Evolutionary conservation across 202 grass and related monocot genomes (phyloP).

Genomic region (Elaeis oleifera): DNA sequence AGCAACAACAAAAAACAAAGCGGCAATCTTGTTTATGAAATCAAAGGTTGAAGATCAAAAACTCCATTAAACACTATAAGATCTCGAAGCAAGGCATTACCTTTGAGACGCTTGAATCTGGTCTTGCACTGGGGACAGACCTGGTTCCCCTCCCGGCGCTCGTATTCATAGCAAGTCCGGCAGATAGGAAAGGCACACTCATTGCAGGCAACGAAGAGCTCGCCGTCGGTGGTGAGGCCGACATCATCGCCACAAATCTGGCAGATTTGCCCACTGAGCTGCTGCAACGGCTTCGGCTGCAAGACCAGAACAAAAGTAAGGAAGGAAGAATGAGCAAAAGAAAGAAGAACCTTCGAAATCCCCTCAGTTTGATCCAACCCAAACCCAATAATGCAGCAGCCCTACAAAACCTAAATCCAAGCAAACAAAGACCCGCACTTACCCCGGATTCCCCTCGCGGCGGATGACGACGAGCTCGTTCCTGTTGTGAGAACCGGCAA

Average conservation of each 20-base stretch:
- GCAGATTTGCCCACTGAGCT: conserved; percentile 43
- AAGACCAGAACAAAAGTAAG: not conserved
- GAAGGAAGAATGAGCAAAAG: not conserved
- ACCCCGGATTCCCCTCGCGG: conserved; percentile 5
- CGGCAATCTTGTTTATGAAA: too few relatives aligned
- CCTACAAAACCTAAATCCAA: too few relatives aligned
- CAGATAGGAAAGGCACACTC: conserved; percentile 91
- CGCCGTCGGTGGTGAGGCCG: conserved; percentile 51
- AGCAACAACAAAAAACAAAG: too few relatives aligned
- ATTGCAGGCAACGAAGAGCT: conserved; percentile 85
- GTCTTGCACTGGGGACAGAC: conserved; percentile 98
- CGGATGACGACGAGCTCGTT: conserved; percentile 11
- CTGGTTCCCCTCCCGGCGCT: conserved; percentile 84
- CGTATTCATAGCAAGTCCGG: conserved; percentile 74
- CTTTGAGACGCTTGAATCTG: conserved; percentile 87
- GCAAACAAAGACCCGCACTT: not conserved
- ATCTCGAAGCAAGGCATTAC: conserved; percentile 9
- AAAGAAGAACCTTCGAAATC: not conserved
- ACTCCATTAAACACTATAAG: too few relatives aligned
- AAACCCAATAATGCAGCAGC: too few relatives aligned
- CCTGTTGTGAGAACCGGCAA: conserved; percentile 86
- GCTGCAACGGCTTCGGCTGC: conserved; percentile 20
- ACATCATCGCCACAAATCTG: conserved; percentile 96
- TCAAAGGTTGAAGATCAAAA: too few relatives aligned
- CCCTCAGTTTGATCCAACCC: too few relatives aligned